Evolutionary conservation across 1,139 yeast species (phyloP).

Genomic region (Geotrichum cucujoidarum): DNA sequence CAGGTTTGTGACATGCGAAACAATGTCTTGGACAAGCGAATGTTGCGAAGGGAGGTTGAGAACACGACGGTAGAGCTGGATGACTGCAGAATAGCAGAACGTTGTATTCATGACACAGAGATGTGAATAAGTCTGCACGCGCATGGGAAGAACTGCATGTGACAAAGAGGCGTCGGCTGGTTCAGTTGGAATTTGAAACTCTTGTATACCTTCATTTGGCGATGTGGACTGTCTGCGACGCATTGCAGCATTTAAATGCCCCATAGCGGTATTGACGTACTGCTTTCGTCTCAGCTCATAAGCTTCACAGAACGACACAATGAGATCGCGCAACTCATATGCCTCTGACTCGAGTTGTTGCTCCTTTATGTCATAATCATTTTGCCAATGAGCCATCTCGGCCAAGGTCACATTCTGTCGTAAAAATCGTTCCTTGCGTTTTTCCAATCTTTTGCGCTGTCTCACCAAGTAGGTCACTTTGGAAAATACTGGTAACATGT

Average conservation of each 20-base stretch:
- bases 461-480: constrained; percentile 44
- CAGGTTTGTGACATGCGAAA: constrained; percentile 39
- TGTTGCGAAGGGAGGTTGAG: constrained; percentile 44
- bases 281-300: constrained; percentile 22
- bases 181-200: neutral
- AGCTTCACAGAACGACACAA: constrained; percentile 27
- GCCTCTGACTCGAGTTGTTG: constrained; percentile 27
- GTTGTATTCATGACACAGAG: constrained; percentile 47
- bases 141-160: constrained; percentile 17
- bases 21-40: constrained; percentile 43
- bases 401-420: neutral
- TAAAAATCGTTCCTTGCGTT: neutral
- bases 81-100: constrained; percentile 48
- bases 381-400: neutral
- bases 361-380: constrained; percentile 12
- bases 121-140: constrained; percentile 37
- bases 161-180: neutral
- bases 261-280: constrained; percentile 18
- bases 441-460: constrained; percentile 27
- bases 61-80: constrained; percentile 50
- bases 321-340: constrained; percentile 25
- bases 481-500: constrained; percentile 47
- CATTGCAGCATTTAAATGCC: constrained; percentile 1
- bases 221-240: neutral
- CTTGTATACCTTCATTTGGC: neutral